These are phyloP conservation scores for Chaetomium tenue DNA, from an alignment of 495 filamentous ascomycete genomes.

Conservation along the genomic window DNA sequence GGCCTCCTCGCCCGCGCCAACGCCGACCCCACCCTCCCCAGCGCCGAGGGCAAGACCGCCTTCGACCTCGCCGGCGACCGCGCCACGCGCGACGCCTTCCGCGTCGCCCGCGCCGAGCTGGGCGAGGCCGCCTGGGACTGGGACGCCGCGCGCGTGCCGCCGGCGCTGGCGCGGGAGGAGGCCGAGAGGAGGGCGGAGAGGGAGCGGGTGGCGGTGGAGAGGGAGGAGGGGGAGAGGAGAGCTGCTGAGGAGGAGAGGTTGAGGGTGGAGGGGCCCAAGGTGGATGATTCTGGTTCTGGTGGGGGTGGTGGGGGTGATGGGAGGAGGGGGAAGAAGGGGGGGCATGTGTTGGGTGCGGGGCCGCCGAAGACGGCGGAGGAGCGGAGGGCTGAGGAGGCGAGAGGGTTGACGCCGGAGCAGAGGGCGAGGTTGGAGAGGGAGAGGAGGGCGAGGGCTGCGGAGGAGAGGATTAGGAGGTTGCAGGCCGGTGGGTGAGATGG, in stretches of 20 bases:
- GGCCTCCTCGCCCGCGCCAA: constrained; percentile 73
- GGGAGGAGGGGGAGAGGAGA: constrained; percentile 64
- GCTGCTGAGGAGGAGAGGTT: constrained; percentile 63
- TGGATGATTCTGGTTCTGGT: constrained; percentile 29
- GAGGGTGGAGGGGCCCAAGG: constrained; percentile 49
- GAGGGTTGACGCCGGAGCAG: constrained; percentile 83
- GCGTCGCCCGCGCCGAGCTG: constrained; percentile 76
- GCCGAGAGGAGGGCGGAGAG: constrained; percentile 63
- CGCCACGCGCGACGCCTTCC: constrained; percentile 85
- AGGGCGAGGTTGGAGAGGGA: constrained; percentile 76
- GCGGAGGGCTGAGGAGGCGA: constrained; percentile 74
- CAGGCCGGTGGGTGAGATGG: constrained; percentile 27
- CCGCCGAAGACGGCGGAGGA: constrained; percentile 68
- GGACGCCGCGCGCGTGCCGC: constrained; percentile 68
- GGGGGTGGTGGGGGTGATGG: not conserved
- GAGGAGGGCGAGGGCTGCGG: constrained; percentile 77
- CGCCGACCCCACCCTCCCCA: constrained; percentile 70
- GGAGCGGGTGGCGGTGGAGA: constrained; percentile 59
- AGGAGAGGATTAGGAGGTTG: constrained; percentile 76
- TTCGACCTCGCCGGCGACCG: constrained; percentile 89
- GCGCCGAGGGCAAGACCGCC: constrained; percentile 68
- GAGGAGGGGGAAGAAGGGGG: constrained; percentile 34
- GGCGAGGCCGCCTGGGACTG: constrained; percentile 79
- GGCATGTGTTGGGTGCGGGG: constrained; percentile 47
- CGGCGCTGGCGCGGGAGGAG: constrained; percentile 64